phyloP scores from a whole-genome alignment of 148 eudicot species.

The Vaccinium vitisidaea region DNA sequence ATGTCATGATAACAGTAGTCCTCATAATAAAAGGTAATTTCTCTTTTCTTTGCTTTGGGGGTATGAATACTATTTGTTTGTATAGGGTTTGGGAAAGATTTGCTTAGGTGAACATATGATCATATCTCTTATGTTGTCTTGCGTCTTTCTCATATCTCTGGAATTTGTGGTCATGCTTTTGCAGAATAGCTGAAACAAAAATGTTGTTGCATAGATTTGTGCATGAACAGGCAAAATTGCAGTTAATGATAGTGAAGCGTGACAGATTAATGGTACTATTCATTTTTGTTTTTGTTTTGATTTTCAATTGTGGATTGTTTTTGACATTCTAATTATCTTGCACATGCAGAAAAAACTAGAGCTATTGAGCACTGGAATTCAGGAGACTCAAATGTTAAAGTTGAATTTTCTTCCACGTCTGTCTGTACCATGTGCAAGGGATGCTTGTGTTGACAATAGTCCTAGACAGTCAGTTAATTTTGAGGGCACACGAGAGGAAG shows the following conservation, averaged over 20 bases:
- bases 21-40: conserved; percentile 54
- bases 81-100: background rate
- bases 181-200: conserved; percentile 57
- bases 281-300: background rate
- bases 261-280: conserved; percentile 59
- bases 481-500: conserved; percentile 34
- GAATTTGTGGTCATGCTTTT: conserved; percentile 18
- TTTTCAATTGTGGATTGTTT: background rate
- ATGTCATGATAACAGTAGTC: conserved; percentile 24
- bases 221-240: conserved; percentile 61
- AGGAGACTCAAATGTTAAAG: conserved; percentile 49
- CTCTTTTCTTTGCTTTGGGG: background rate
- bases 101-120: background rate
- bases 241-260: conserved; percentile 47
- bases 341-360: conserved; percentile 55
- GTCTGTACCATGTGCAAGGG: conserved; percentile 17
- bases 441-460: conserved; percentile 23
- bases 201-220: conserved; percentile 45
- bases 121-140: background rate
- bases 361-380: conserved; percentile 47
- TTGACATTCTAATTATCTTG: conserved; percentile 19
- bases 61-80: background rate
- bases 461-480: conserved; percentile 24
- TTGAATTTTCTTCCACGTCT: conserved; percentile 28
- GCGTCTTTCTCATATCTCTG: background rate